A percentile compares a stretch with the other conserved stretches of the same genome.
These are phyloP conservation scores for Apophysomyces trapeziformis DNA, from an alignment of 371 early-diverging fungal genomes.

Conservation along the genomic window DNA sequence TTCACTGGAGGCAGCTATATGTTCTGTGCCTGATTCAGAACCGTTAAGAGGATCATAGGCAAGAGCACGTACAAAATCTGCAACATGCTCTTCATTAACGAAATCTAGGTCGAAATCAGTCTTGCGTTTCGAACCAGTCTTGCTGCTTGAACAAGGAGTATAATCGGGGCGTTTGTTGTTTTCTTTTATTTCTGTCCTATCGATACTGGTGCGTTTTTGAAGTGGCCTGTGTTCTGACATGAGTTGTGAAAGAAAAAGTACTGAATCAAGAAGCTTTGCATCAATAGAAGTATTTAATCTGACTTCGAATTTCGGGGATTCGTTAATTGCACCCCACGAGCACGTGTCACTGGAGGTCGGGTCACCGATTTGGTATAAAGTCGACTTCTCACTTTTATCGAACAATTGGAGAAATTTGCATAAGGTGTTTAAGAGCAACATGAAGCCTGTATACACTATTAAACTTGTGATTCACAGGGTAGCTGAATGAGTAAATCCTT, in stretches of 20 bases:
- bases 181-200: neutral
- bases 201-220: slow-evolving; percentile 9
- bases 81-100: slow-evolving; percentile 57
- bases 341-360: too few relatives aligned
- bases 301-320: too few relatives aligned
- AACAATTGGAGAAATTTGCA: too few relatives aligned
- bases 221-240: neutral
- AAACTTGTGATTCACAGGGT: too few relatives aligned
- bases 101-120: slow-evolving; percentile 39
- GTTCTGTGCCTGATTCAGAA: slow-evolving; percentile 46
- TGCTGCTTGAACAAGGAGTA: neutral
- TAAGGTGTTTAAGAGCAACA: too few relatives aligned
- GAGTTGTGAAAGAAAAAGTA: neutral
- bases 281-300: too few relatives aligned
- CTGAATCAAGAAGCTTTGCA: neutral
- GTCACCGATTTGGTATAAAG: too few relatives aligned
- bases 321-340: too few relatives aligned
- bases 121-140: neutral
- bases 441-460: too few relatives aligned
- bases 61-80: slow-evolving; percentile 54
- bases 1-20: slow-evolving; percentile 56
- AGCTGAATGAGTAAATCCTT: too few relatives aligned
- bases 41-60: slow-evolving; percentile 39
- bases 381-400: too few relatives aligned
- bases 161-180: neutral